Conservation (phyloP, 23 red algal species). For the Gracilaria gracilis region DNA sequence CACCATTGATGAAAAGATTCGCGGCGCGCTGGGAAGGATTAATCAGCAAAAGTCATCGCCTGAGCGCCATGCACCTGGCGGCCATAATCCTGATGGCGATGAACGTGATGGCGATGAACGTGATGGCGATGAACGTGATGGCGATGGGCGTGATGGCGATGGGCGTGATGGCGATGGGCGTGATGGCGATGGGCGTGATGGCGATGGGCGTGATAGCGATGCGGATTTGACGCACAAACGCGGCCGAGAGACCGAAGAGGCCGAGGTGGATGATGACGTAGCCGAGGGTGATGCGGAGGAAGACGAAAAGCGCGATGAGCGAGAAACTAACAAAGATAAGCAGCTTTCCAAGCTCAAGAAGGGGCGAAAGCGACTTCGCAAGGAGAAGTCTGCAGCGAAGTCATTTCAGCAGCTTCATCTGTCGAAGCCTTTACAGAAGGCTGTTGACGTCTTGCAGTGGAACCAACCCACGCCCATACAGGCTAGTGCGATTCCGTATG, state of each 20-base stretch:
- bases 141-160: too few species aligned
- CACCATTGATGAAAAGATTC: constrained; percentile 53
- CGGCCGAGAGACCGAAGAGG: too few species aligned
- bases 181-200: background rate
- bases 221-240: background rate
- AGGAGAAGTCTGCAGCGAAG: constrained; percentile 41
- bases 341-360: constrained; percentile 28
- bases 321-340: background rate
- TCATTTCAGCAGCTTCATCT: constrained; percentile 74
- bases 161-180: background rate
- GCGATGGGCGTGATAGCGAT: too few species aligned
- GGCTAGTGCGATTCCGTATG: constrained; percentile 80
- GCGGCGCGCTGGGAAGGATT: constrained; percentile 30
- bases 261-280: background rate
- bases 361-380: constrained; percentile 60
- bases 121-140: too few species aligned
- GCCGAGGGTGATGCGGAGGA: background rate
- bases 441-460: constrained; percentile 87
- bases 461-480: constrained; percentile 90
- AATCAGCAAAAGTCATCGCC: background rate
- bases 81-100: too few species aligned
- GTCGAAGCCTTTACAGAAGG: constrained; percentile 77
- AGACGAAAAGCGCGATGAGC: constrained; percentile 11
- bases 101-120: background rate
- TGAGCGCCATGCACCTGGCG: background rate